Percentiles rank a stretch among this genome's conserved stretches.
These are phyloP conservation scores for Gynandropsis gynandra DNA, from an alignment of 345 rosid genomes.

Conservation along the genomic window DNA sequence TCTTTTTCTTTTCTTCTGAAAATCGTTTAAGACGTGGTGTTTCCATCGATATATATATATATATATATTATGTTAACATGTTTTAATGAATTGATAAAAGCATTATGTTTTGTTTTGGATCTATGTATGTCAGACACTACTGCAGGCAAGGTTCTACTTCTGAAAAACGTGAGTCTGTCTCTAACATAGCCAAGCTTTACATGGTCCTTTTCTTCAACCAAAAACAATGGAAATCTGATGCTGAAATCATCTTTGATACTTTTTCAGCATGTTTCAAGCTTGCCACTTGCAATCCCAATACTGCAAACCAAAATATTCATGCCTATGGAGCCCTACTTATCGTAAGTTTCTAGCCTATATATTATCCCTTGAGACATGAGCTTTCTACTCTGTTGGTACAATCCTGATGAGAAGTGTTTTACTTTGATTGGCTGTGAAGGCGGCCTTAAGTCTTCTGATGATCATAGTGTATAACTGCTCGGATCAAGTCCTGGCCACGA, in stretches of 20 bases:
- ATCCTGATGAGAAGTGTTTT: background rate
- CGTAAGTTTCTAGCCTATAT: constrained; percentile 41
- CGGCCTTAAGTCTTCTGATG: constrained; percentile 40
- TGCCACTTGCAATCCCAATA: constrained; percentile 56
- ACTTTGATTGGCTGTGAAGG: constrained; percentile 39
- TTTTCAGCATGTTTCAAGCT: constrained; percentile 76
- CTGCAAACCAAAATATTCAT: constrained; percentile 64
- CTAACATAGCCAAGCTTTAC: no score
- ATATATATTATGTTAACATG: background rate
- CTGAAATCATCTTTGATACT: background rate
- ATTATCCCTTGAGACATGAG: background rate
- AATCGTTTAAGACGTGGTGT: background rate
- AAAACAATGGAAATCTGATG: background rate
- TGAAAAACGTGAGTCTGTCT: constrained; percentile 45
- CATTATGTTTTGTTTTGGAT: background rate
- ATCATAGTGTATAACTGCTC: constrained; percentile 58
- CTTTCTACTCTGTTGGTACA: background rate
- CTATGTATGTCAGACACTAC: constrained; percentile 46
- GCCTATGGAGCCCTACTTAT: constrained; percentile 72
- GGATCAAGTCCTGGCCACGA: constrained; percentile 57
- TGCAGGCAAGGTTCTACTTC: constrained; percentile 69
- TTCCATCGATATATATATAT: no score
- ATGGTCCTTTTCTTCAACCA: background rate
- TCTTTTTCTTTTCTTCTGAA: background rate
- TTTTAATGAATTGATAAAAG: background rate